Evolutionary conservation across 139 green algal species (phyloP).

Genomic region (Volvox africanus): DNA sequence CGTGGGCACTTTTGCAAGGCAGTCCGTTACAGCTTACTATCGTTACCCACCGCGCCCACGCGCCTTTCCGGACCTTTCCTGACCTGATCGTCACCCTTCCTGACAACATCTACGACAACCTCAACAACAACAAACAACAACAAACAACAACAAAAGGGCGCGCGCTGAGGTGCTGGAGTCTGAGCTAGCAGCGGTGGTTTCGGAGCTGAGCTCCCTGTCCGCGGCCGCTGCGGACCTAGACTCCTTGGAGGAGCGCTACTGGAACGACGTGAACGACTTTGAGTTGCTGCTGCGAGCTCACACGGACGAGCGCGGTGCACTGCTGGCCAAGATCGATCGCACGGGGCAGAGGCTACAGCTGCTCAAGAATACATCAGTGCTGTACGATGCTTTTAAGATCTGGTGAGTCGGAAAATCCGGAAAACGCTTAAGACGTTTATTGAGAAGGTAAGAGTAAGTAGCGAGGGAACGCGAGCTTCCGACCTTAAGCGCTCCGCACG

Average conservation of each 20-base stretch:
- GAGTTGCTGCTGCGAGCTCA: slow-evolving; percentile 75
- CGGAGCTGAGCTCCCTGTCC: slow-evolving; percentile 64
- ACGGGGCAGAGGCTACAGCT: slow-evolving; percentile 73
- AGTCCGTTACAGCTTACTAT: too few relatives aligned
- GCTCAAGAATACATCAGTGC: slow-evolving; percentile 86
- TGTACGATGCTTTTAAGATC: slow-evolving; percentile 93
- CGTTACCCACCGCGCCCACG: too few relatives aligned
- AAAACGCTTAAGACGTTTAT: too few relatives aligned
- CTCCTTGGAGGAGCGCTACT: slow-evolving; percentile 82
- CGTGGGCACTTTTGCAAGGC: too few relatives aligned
- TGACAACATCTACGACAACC: too few relatives aligned
- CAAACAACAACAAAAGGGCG: not conserved
- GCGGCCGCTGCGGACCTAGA: slow-evolving; percentile 64
- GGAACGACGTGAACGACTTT: slow-evolving; percentile 89
- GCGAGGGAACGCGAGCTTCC: too few relatives aligned
- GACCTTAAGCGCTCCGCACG: too few relatives aligned
- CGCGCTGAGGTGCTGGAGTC: slow-evolving; percentile 49
- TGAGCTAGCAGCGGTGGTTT: slow-evolving; percentile 66
- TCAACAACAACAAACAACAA: too few relatives aligned
- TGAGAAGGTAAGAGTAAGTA: too few relatives aligned
- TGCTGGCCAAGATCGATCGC: slow-evolving; percentile 74
- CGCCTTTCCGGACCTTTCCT: too few relatives aligned
- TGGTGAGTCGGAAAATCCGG: not conserved
- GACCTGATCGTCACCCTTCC: too few relatives aligned
- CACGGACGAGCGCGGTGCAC: slow-evolving; percentile 81